Evolutionary conservation across 257 asterid species (phyloP).

Genomic region (Salvia rosmarinus): DNA sequence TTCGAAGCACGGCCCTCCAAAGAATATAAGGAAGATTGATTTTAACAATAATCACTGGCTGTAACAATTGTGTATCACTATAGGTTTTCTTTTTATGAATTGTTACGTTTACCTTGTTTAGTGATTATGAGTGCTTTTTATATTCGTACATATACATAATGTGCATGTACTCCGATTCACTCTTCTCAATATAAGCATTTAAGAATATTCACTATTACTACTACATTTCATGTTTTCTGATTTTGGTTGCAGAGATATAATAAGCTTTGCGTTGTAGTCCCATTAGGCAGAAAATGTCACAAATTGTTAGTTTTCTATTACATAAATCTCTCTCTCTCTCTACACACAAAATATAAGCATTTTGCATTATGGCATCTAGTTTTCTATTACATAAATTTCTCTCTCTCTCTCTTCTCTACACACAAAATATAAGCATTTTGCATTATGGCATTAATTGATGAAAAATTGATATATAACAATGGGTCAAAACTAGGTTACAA

Average conservation of each 20-base stretch:
- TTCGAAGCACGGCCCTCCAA: conserved; percentile 75
- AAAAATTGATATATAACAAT: conserved; percentile 1
- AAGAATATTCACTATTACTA: conserved; percentile 18
- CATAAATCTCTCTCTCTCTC: background rate
- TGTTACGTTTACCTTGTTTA: background rate
- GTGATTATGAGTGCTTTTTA: conserved; percentile 39
- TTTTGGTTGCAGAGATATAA: background rate
- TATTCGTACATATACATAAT: conserved; percentile 44
- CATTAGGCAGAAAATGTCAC: background rate
- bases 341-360: too few relatives aligned
- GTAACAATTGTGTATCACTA: conserved; percentile 47
- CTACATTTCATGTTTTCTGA: background rate
- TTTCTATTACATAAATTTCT: background rate
- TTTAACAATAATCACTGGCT: conserved; percentile 7
- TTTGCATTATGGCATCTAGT: too few relatives aligned
- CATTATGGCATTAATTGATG: too few relatives aligned
- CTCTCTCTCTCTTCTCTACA: too few relatives aligned
- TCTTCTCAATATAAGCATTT: conserved; percentile 29
- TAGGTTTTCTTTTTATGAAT: conserved; percentile 24
- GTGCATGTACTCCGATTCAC: conserved; percentile 46
- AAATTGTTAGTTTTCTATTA: background rate
- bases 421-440: too few relatives aligned
- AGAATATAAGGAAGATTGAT: conserved; percentile 63
- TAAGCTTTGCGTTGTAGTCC: background rate
- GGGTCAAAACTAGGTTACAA: conserved; percentile 15